phyloP scores from a whole-genome alignment of 805 yeast species.

The Metschnikowia matae region DNA sequence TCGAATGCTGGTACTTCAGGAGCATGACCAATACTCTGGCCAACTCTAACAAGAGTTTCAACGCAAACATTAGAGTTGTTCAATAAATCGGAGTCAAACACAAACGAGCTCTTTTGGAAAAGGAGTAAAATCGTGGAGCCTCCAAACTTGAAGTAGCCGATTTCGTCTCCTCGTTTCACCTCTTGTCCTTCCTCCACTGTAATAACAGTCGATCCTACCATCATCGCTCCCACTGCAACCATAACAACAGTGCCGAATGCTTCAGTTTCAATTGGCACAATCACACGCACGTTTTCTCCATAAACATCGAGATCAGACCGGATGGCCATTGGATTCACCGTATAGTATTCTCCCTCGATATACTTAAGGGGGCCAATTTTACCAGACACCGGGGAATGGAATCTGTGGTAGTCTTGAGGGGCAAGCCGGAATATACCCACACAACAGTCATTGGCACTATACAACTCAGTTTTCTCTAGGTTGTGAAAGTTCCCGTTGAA shows the following conservation, averaged over 20 bases:
- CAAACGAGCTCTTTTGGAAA: slow-evolving; percentile 47
- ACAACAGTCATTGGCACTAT: slow-evolving; percentile 44
- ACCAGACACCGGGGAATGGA: slow-evolving; percentile 86
- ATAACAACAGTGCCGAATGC: slow-evolving; percentile 75
- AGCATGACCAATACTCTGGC: slow-evolving; percentile 86
- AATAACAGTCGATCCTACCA: slow-evolving; percentile 89
- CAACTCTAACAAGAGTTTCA: slow-evolving; percentile 84
- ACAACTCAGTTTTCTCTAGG: slow-evolving; percentile 37
- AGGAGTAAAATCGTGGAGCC: slow-evolving; percentile 81
- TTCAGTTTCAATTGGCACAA: slow-evolving; percentile 71
- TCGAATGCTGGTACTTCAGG: slow-evolving; percentile 46
- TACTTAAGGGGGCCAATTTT: slow-evolving; percentile 56
- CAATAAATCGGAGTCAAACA: slow-evolving; percentile 70
- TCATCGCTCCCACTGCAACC: slow-evolving; percentile 94
- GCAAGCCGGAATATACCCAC: slow-evolving; percentile 84
- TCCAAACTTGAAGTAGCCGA: slow-evolving; percentile 95
- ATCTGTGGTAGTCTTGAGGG: slow-evolving; percentile 95
- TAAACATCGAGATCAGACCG: slow-evolving; percentile 84
- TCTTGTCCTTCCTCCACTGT: slow-evolving; percentile 58
- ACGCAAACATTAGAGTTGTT: slow-evolving; percentile 63
- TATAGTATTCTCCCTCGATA: slow-evolving; percentile 88
- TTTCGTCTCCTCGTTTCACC: slow-evolving; percentile 69
- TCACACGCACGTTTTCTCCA: slow-evolving; percentile 82
- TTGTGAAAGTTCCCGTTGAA: slow-evolving; percentile 44
- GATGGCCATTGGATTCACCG: slow-evolving; percentile 97